Evolutionary conservation across 106 monocot species (phyloP), one percentile per base, ranked within the genome.

Genomic region (Phalaenopsis equestris): DNA sequence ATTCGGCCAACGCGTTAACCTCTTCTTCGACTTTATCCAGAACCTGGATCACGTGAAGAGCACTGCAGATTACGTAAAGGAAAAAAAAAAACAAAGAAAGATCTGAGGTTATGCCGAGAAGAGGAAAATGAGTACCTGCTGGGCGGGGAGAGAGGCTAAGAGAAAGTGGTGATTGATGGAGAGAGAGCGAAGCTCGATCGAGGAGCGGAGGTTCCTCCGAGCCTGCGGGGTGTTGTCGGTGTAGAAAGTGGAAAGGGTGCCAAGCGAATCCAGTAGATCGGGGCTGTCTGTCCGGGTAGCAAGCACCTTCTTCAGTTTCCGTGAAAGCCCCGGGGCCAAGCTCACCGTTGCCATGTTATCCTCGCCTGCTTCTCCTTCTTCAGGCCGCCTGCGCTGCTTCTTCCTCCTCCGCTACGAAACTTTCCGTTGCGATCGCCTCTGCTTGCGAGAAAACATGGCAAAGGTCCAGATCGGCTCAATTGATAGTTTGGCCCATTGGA

Each of bases 221-320:
- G 88, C 91, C 56, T 84, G 91, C 10, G 95, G 88, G 64, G 91
- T 91, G 90, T 99, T 99, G 43, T 99, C 91, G 67, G 38, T 76
- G 84, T 99, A 95, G 89, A 99, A 99, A 37, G 92, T 86, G 74
- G 99, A 99, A 67, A 99, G 90, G 6, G 99, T 82, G 48, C 84
- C 84, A 46, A 99, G 87, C 8, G 95, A 99, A 46, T 88, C 84
- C 30, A 91, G 86, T 79, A 99, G 88, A 80, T 99, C 93, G 37
- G 91, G 90, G 86, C 78, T 85, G 84, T 99, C 99, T 10, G 91
- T 95, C 23, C 93, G 88, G 4, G 95, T 99, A 81, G 95, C 99
- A 77, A 95, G 84, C 36, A 95, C 95, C 95, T 93, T 95, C 90
- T 93, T 99, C 87, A 95, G 90, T 80, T 90, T 93, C 80, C 95